Percentiles rank a stretch among this genome's conserved stretches.
Evolutionary conservation across 805 yeast genomes (phyloP).

Genomic region (Cyberlindnera misumaiensis): DNA sequence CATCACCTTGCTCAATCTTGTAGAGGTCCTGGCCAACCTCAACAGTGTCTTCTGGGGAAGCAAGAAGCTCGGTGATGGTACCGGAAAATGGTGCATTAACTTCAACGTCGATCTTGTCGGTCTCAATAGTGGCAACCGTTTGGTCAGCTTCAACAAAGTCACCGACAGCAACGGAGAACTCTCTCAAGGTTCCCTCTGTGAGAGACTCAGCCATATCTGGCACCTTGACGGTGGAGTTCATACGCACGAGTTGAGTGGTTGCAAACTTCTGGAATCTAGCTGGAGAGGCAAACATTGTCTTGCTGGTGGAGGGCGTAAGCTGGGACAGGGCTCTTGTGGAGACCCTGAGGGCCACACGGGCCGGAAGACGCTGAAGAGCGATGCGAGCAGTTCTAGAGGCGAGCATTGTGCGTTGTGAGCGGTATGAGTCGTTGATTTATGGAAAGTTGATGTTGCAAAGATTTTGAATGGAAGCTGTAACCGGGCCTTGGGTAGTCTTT

Average conservation of each 20-base stretch:
- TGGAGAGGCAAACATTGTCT: background rate
- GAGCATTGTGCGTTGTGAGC: conserved; percentile 7
- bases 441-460: background rate
- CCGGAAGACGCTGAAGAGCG: conserved; percentile 3
- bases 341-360: conserved; percentile 1
- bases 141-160: conserved; percentile 85
- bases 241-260: conserved; percentile 21
- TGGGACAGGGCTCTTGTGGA: conserved; percentile 8
- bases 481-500: background rate
- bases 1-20: conserved; percentile 73
- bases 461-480: background rate
- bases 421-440: background rate
- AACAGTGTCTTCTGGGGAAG: conserved; percentile 84
- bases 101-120: conserved; percentile 96
- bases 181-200: conserved; percentile 89
- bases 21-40: conserved; percentile 91
- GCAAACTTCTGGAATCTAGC: conserved; percentile 5
- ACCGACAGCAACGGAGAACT: conserved; percentile 69
- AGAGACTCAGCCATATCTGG: conserved; percentile 99
- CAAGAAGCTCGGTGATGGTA: conserved; percentile 78
- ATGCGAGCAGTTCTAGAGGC: conserved; percentile 13
- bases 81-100: conserved; percentile 94
- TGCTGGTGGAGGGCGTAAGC: background rate
- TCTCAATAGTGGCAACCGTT: conserved; percentile 92
- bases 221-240: conserved; percentile 63